phyloP scores from a whole-genome alignment of 2,329 filamentous ascomycete genomes.

The Venturia oleaginea region DNA sequence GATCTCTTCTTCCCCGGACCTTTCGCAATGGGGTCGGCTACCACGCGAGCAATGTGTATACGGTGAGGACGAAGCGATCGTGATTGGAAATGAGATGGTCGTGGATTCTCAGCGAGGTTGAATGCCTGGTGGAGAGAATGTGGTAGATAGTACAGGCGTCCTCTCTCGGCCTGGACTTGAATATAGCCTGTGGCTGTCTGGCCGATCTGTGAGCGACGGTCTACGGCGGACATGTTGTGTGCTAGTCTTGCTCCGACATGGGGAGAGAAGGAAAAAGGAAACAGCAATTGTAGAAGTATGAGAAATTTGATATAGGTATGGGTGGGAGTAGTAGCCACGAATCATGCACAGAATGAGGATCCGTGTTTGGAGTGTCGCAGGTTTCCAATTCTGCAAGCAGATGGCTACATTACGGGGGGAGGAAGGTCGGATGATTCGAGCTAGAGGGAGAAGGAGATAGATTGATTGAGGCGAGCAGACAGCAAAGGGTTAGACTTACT shows the following conservation, averaged over 20 bases:
- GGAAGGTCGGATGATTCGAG: not conserved
- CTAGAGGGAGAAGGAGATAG: not conserved
- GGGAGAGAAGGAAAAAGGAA: not conserved
- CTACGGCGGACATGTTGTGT: not conserved
- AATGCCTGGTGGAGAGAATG: not conserved
- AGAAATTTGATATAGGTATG: not conserved
- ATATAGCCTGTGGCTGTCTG: constrained; percentile 13
- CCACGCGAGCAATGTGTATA: constrained; percentile 46
- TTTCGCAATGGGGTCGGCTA: constrained; percentile 11
- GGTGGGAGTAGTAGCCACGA: not conserved
- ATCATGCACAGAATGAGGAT: not conserved
- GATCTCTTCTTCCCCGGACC: not conserved
- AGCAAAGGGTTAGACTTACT: not conserved
- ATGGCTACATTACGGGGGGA: not conserved
- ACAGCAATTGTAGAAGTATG: not conserved
- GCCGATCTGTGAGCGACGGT: not conserved
- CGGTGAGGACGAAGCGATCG: constrained; percentile 46
- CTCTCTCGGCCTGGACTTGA: constrained; percentile 15
- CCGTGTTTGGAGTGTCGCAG: constrained; percentile 5
- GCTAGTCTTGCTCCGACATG: not conserved
- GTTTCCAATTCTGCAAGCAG: constrained; percentile 6
- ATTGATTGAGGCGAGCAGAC: not conserved
- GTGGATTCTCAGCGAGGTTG: constrained; percentile 6
- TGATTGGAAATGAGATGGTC: constrained; percentile 35
- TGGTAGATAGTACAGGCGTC: constrained; percentile 15